Evolutionary conservation across 768 basidiomycete species (phyloP).

Genomic region (Phaeotremella skinneri): DNA sequence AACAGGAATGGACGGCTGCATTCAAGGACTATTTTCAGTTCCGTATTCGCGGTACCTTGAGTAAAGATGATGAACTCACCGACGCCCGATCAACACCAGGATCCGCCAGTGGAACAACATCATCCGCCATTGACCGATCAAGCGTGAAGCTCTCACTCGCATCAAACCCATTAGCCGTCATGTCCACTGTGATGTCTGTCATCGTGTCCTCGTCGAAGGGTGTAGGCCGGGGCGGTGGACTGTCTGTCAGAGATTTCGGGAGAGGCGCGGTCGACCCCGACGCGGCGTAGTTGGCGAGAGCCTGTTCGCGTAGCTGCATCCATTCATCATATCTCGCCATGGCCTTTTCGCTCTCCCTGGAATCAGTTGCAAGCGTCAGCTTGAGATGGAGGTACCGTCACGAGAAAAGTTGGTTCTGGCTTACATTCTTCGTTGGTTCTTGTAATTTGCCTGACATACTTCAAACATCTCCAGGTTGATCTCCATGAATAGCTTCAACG

Average conservation of each 20-base stretch:
- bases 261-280: conserved; percentile 52
- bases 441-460: conserved; percentile 87
- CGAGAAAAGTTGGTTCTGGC: conserved; percentile 49
- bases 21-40: conserved; percentile 55
- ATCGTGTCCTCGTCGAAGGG: conserved; percentile 80
- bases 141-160: conserved; percentile 48
- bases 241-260: conserved; percentile 67
- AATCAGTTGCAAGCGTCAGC: background rate
- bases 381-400: background rate
- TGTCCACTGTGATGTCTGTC: conserved; percentile 81
- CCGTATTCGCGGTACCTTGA: background rate
- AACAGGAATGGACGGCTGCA: conserved; percentile 33
- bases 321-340: conserved; percentile 83
- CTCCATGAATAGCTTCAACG: conserved; percentile 97
- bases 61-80: conserved; percentile 14
- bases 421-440: conserved; percentile 77
- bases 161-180: conserved; percentile 54
- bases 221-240: conserved; percentile 73
- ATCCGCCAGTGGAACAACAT: conserved; percentile 87
- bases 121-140: conserved; percentile 62
- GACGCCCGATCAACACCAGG: conserved; percentile 58
- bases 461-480: conserved; percentile 96
- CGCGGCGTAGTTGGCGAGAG: conserved; percentile 58
- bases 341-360: conserved; percentile 82
- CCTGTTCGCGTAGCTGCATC: conserved; percentile 77